Evolutionary conservation across 495 filamentous ascomycete species (phyloP).

Genomic region (Pseudoneurospora amorphoporcata): DNA sequence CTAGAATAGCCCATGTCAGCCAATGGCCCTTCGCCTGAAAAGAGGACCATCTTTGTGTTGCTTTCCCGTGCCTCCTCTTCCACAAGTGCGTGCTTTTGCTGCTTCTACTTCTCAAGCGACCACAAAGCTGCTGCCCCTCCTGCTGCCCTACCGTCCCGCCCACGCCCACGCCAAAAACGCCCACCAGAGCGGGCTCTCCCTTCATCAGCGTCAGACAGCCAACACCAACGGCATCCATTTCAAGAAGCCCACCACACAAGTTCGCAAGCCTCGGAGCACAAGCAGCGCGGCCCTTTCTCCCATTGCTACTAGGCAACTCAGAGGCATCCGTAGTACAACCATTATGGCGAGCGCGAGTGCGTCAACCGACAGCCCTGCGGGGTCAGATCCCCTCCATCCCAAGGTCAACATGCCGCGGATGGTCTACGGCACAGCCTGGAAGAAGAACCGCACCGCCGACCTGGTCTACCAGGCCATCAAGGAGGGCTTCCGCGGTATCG

Average conservation of each 20-base stretch:
- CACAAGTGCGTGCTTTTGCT: not conserved
- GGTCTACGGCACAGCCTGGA: conserved; percentile 85
- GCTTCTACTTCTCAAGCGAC: not conserved
- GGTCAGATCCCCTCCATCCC: not conserved
- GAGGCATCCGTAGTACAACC: not conserved
- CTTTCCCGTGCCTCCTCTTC: not conserved
- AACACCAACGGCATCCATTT: not conserved
- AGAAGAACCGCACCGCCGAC: conserved; percentile 56
- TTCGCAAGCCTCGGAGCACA: not conserved
- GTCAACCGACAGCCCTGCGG: not conserved
- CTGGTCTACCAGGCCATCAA: conserved; percentile 60
- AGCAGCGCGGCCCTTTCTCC: not conserved
- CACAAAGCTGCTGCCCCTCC: not conserved
- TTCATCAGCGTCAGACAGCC: not conserved
- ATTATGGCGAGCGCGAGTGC: conserved; percentile 4
- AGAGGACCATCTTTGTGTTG: not conserved
- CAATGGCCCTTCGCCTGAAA: not conserved
- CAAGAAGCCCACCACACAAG: not conserved
- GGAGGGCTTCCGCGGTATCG: conserved; percentile 62
- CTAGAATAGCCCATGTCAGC: not conserved
- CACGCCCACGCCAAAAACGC: not conserved
- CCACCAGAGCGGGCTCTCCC: not conserved
- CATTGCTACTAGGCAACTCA: not conserved
- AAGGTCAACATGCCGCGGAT: conserved; percentile 41
- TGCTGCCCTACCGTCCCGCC: not conserved